Percentiles rank a stretch among this genome's conserved stretches.
Evolutionary conservation across 2,329 filamentous ascomycete genomes (phyloP).

Genomic region (Cladobotryum mycophilum): DNA sequence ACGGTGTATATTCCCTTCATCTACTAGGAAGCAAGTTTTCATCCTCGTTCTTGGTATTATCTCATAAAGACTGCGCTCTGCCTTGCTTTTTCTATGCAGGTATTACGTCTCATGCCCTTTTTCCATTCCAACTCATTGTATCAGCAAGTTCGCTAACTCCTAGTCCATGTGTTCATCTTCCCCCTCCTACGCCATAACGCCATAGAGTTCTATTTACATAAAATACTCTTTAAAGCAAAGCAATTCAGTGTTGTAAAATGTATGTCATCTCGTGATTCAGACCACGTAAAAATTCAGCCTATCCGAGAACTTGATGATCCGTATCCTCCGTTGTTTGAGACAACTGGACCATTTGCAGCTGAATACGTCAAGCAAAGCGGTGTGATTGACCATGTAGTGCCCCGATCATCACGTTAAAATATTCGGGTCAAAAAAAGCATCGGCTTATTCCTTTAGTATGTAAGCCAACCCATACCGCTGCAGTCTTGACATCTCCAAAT

Average conservation of each 20-base stretch:
- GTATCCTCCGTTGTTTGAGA: neutral
- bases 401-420: too few species aligned
- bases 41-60: neutral
- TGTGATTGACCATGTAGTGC: too few species aligned
- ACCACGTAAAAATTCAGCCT: too few species aligned
- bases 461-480: too few species aligned
- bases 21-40: neutral
- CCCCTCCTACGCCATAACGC: constrained; percentile 1
- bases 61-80: neutral
- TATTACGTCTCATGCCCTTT: constrained; percentile 1
- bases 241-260: neutral
- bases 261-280: neutral
- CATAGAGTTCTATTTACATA: neutral
- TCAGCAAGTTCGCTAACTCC: constrained; percentile 5
- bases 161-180: neutral
- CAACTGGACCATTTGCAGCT: too few species aligned
- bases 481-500: neutral
- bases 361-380: too few species aligned
- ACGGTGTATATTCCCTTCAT: too few species aligned
- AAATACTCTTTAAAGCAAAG: neutral
- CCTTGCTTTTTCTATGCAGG: constrained; percentile 4
- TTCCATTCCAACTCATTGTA: neutral
- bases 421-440: too few species aligned
- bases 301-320: neutral
- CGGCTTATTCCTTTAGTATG: too few species aligned